phyloP scores from a whole-genome alignment of 2,329 filamentous ascomycete genomes.

The Helotiales sp. region DNA sequence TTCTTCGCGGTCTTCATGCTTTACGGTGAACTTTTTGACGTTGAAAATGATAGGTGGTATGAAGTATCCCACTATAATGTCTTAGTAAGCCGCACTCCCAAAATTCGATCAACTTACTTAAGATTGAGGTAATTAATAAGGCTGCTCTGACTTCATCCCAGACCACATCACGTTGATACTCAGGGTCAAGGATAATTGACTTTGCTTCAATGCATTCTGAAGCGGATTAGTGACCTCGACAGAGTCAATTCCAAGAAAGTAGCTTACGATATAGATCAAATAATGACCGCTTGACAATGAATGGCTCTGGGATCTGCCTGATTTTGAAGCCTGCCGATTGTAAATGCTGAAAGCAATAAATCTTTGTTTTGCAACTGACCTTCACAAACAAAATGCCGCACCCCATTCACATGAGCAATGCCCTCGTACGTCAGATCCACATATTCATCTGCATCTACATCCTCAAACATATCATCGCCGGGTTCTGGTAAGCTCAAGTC shows the following conservation, averaged over 20 bases:
- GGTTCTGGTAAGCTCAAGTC: slow-evolving; percentile 14
- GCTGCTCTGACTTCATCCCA: slow-evolving; percentile 41
- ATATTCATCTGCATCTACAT: slow-evolving; percentile 31
- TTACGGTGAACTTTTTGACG: slow-evolving; percentile 22
- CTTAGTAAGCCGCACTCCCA: neutral
- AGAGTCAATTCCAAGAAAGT: neutral
- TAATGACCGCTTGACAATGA: slow-evolving; percentile 27
- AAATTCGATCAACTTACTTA: slow-evolving; percentile 23
- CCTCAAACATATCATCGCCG: slow-evolving; percentile 29
- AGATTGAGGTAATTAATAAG: slow-evolving; percentile 32
- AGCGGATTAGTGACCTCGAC: slow-evolving; percentile 8
- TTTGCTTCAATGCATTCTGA: slow-evolving; percentile 33
- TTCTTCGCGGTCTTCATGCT: slow-evolving; percentile 16
- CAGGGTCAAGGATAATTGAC: slow-evolving; percentile 43
- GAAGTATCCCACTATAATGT: slow-evolving; percentile 35
- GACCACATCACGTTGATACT: slow-evolving; percentile 48
- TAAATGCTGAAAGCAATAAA: slow-evolving; percentile 2
- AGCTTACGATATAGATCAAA: slow-evolving; percentile 25
- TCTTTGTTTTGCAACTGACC: slow-evolving; percentile 14
- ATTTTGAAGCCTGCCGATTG: slow-evolving; percentile 31
- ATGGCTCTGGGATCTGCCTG: slow-evolving; percentile 28
- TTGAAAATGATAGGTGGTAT: slow-evolving; percentile 51
- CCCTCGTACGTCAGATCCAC: slow-evolving; percentile 26
- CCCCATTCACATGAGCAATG: slow-evolving; percentile 26
- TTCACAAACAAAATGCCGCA: slow-evolving; percentile 29